Base-by-base conservation (phyloP, 1,139 yeast genomes). In the Hansenula anomala region DNA sequence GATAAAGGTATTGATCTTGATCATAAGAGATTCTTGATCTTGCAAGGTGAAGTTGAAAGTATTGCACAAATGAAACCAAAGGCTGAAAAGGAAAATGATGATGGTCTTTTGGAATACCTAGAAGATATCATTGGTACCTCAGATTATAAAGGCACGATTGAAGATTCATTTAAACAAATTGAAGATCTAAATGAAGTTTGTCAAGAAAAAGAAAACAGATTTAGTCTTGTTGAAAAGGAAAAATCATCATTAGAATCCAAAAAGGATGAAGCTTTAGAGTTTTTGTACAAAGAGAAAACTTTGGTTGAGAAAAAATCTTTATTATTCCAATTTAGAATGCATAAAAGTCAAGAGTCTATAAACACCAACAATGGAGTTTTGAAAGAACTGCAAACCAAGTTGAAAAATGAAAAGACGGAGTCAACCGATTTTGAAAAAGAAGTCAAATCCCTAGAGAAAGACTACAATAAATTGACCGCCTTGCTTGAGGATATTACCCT, bases 31-130 rank as follows among this genome's bases (percentile, higher is more conserved):
- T 94, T 94, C 54, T 71, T 94, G 50, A 94, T 94, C 56, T 68
- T 94, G 33, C 99, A 94, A 63, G 99, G 99, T 54, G 99, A 94
- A 60, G 98, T 94, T 29, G 99, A 94, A 63, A 84, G 92, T 42
- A 94, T 94, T 56, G 97, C 98, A 0, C 97, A 92, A 60, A 94
- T 94, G 99, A 90, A 90, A 56, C 86, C 98, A 10, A 92, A 92
- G 56, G 97, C 97, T 0, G 97, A 92, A 54, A 77, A 73, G 38
- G 96, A 89, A 41, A 80, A 79, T 49, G 98, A 92, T 51, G 98
- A 92, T 58, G 99, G 99, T 0, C 66, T 94, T 27, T 63, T 94
- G 35, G 99, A 94, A 56, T 94, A 92, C 58, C 65, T 94, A 44
- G 99, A 94, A 58, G 98, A 94, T 65, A 92, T 94, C 38, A 92